Evolutionary conservation across 768 basidiomycete genomes (phyloP).

Genomic region (Kwoniella newhampshirensis): DNA sequence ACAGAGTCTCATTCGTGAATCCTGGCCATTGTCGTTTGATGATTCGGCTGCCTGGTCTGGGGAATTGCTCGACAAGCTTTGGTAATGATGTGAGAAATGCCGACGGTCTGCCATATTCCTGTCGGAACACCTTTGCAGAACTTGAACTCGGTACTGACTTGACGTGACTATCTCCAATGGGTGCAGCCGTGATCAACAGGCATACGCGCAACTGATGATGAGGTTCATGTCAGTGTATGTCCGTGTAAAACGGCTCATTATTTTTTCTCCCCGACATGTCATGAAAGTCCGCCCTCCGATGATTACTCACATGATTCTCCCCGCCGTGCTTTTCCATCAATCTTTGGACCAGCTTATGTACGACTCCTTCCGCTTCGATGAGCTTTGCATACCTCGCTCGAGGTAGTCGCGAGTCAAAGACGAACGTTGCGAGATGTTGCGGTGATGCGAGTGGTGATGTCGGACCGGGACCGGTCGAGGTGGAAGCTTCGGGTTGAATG

Average conservation of each 20-base stretch:
- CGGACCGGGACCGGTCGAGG: slow-evolving; percentile 10
- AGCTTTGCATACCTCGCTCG: slow-evolving; percentile 31
- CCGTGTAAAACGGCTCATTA: too few relatives aligned
- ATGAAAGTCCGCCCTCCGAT: background rate
- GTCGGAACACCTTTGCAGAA: slow-evolving; percentile 6
- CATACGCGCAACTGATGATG: slow-evolving; percentile 32
- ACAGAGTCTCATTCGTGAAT: background rate
- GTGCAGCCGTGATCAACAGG: slow-evolving; percentile 18
- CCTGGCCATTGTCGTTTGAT: slow-evolving; percentile 14
- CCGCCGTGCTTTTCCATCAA: slow-evolving; percentile 43
- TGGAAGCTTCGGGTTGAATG: slow-evolving; percentile 32
- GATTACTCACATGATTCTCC: slow-evolving; percentile 29
- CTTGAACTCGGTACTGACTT: too few relatives aligned
- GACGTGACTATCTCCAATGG: background rate
- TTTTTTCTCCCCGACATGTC: too few relatives aligned
- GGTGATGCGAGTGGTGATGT: background rate
- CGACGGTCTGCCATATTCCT: slow-evolving; percentile 19
- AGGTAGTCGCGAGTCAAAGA: slow-evolving; percentile 34
- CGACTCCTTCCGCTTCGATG: slow-evolving; percentile 33
- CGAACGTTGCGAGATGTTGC: slow-evolving; percentile 31
- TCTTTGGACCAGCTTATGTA: slow-evolving; percentile 39
- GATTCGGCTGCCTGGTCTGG: slow-evolving; percentile 3
- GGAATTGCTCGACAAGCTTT: slow-evolving; percentile 12
- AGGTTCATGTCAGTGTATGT: too few relatives aligned
- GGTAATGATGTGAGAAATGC: slow-evolving; percentile 37